phyloP scores from a whole-genome alignment of 192 early-diverging fungal species.

The Lobosporangium transversale region DNA sequence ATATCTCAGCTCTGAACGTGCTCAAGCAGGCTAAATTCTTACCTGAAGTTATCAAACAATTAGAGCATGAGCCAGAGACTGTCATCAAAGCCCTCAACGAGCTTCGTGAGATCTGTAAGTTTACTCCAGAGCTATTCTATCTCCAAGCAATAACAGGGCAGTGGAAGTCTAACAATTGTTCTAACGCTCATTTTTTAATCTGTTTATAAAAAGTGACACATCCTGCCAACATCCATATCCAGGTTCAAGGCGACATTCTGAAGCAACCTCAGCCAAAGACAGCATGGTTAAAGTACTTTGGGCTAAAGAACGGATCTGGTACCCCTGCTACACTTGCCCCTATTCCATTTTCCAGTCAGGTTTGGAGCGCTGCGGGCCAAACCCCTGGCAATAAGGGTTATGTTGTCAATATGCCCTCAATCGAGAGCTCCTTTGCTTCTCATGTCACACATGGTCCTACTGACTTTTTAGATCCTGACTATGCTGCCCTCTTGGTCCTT shows the following conservation, averaged over 20 bases:
- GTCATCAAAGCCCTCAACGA: slow-evolving; percentile 57
- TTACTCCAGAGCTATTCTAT: background rate
- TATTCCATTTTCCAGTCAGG: slow-evolving; percentile 52
- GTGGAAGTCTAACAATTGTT: no score
- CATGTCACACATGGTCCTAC: slow-evolving; percentile 60
- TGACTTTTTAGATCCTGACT: slow-evolving; percentile 59
- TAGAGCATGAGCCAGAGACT: slow-evolving; percentile 55
- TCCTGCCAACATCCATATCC: slow-evolving; percentile 62
- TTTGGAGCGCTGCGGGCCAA: slow-evolving; percentile 54
- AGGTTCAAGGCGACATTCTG: slow-evolving; percentile 65
- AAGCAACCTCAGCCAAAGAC: slow-evolving; percentile 57
- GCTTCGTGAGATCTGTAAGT: slow-evolving; percentile 63
- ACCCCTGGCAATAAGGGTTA: slow-evolving; percentile 53
- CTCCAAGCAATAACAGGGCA: no score
- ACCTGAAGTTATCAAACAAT: slow-evolving; percentile 54
- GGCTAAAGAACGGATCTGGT: slow-evolving; percentile 19
- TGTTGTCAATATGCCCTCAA: slow-evolving; percentile 63
- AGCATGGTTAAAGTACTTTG: slow-evolving; percentile 49
- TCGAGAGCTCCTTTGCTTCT: slow-evolving; percentile 65
- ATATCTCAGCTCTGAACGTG: slow-evolving; percentile 53
- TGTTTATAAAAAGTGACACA: slow-evolving; percentile 43
- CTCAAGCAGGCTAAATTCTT: slow-evolving; percentile 62
- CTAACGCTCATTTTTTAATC: background rate
- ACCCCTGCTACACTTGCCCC: slow-evolving; percentile 21
- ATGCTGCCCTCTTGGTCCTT: slow-evolving; percentile 64